phyloP scores from a whole-genome alignment of 139 green algal genomes.

The Haematococcus sp. region DNA sequence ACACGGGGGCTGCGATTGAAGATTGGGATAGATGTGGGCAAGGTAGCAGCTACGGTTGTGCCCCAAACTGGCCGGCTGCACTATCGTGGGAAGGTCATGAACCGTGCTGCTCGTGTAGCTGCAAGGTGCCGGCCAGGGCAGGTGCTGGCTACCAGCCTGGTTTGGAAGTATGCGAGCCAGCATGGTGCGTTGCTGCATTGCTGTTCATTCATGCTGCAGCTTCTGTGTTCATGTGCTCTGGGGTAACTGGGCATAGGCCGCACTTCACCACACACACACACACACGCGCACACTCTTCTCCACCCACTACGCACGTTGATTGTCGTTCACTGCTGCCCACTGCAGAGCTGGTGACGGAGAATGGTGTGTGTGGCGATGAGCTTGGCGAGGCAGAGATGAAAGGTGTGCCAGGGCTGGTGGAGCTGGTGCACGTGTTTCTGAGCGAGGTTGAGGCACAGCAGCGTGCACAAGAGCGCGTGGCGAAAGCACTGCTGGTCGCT shows the following conservation, averaged over 20 bases:
- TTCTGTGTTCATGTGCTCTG: no score
- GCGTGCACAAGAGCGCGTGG: no score
- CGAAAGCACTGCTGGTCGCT: no score
- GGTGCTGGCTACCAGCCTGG: not conserved
- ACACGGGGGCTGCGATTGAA: not conserved
- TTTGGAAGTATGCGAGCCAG: not conserved
- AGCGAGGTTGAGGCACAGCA: no score
- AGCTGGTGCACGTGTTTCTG: not conserved
- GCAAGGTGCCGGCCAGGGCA: not conserved
- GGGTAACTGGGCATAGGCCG: no score
- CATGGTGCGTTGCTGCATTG: no score
- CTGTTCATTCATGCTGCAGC: no score
- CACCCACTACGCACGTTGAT: no score
- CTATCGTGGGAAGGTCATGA: slow-evolving; percentile 1
- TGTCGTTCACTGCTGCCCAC: not conserved
- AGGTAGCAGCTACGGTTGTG: not conserved
- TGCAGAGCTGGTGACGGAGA: not conserved
- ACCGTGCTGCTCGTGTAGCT: slow-evolving; percentile 2
- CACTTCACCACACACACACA: no score
- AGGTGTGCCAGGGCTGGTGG: slow-evolving; percentile 4
- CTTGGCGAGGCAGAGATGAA: slow-evolving; percentile 8
- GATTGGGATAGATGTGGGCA: slow-evolving; percentile 4
- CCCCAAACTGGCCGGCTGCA: not conserved
- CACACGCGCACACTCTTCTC: no score
- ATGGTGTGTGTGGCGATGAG: not conserved